These are phyloP conservation scores for Apiotrichum mycotoxinovorans DNA, from an alignment of 1,284 basidiomycete genomes.

Conservation along the genomic window DNA sequence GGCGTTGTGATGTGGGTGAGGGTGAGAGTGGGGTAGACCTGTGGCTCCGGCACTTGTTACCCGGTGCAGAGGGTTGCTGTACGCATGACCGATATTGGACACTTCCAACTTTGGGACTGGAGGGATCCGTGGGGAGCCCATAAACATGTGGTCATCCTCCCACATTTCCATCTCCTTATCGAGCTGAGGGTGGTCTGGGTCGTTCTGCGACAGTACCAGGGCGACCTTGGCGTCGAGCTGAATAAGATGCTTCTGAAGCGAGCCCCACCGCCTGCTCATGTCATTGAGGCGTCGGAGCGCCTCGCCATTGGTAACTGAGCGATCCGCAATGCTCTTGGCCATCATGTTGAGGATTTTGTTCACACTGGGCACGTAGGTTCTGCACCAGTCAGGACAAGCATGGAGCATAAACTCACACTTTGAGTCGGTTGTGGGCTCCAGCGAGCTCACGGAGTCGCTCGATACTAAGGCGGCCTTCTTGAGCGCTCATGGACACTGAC, in stretches of 20 bases:
- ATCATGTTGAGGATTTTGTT: slow-evolving; percentile 89
- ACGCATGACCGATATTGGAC: neutral
- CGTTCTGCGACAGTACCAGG: slow-evolving; percentile 26
- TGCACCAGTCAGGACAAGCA: slow-evolving; percentile 51
- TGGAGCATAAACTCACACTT: slow-evolving; percentile 19
- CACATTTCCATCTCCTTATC: slow-evolving; percentile 25
- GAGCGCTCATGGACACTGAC: slow-evolving; percentile 24
- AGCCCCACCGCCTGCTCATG: slow-evolving; percentile 28
- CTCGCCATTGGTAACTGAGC: slow-evolving; percentile 91
- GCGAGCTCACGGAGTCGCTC: slow-evolving; percentile 23
- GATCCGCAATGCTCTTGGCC: slow-evolving; percentile 83
- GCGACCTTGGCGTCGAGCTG: slow-evolving; percentile 34
- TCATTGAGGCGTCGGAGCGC: slow-evolving; percentile 63
- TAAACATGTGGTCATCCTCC: slow-evolving; percentile 14
- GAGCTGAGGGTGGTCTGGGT: slow-evolving; percentile 13
- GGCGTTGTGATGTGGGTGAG: too few relatives aligned
- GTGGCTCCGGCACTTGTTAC: slow-evolving; percentile 10
- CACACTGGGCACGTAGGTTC: slow-evolving; percentile 77
- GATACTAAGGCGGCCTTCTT: slow-evolving; percentile 30
- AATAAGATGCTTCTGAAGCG: slow-evolving; percentile 29
- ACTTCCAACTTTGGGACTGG: neutral
- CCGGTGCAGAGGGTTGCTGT: slow-evolving; percentile 4
- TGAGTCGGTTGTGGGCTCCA: slow-evolving; percentile 33
- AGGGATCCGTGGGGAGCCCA: neutral
- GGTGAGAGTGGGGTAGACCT: neutral